Evolutionary conservation across 495 filamentous ascomycete genomes (phyloP), one percentile per base, ranked within the genome.

Genomic region (Jackrogersella multiformis): DNA sequence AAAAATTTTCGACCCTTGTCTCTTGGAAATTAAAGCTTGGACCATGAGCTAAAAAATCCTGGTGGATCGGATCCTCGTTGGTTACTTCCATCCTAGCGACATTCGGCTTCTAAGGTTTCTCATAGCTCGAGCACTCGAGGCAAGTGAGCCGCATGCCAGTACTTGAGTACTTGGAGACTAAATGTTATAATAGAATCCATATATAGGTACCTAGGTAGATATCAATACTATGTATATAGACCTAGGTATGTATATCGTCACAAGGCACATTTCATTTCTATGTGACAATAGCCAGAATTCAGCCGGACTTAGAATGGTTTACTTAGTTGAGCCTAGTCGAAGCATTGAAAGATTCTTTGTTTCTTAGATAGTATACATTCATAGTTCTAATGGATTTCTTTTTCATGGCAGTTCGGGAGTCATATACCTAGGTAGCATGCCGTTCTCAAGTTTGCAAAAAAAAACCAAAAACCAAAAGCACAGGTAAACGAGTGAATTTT

Each of bases 401-500:
- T 1, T 36, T 10, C 18, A 18, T 12, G 7, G 9, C 20, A 35
- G 9, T 36, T 53, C 18, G n/a, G n/a, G 2, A 8, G 0, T 53
- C 49, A 35, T 18, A n/a, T n/a, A n/a, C n/a, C n/a, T n/a, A n/a
- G n/a, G n/a, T n/a, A n/a, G n/a, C n/a, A n/a, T n/a, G n/a, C n/a
- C 15, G 10, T 12, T 39, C 10, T 55, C 34, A 24, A 20, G 5
- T 16, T 32, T 56, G 15, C 16, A 54, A 39, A 41, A 20, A 8
- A 38, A 46, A 48, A 46, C 10, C 16, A 54, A 39, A 41, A 20
- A 8, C 41, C 54, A 48, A 46, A 34, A 58, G 15, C 24, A 56
- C 18, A 24, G 15, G 13, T 64, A 28, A 70, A 62, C 67, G 67
- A 70, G 34, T 70, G 67, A 61, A 64, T 65, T 65, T 57, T 61